Percentiles rank a stretch among this genome's conserved stretches.
These are phyloP conservation scores for Lactarius hengduanensis DNA, from an alignment of 768 basidiomycete genomes.

Conservation along the genomic window DNA sequence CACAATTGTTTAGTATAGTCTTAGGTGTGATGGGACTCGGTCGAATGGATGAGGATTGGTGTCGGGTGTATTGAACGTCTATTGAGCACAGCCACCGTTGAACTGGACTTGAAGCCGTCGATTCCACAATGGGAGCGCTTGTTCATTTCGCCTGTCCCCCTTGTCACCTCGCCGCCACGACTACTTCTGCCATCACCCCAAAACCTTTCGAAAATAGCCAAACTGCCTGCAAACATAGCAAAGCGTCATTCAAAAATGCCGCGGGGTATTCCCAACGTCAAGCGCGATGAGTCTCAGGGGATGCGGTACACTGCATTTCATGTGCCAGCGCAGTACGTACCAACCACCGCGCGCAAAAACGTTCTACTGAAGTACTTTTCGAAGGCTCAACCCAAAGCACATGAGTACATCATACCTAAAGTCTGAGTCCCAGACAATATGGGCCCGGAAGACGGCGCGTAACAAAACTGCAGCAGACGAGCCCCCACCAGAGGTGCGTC, in stretches of 20 bases:
- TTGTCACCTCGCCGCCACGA: slow-evolving; percentile 2
- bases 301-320: slow-evolving; percentile 79
- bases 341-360: neutral
- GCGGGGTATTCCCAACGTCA: slow-evolving; percentile 77
- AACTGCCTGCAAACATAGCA: slow-evolving; percentile 4
- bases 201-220: neutral
- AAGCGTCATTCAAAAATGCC: slow-evolving; percentile 51
- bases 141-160: neutral
- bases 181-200: neutral
- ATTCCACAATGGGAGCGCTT: neutral
- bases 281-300: slow-evolving; percentile 71
- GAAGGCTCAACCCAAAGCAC: slow-evolving; percentile 78
- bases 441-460: slow-evolving; percentile 63
- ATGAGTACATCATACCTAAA: slow-evolving; percentile 76
- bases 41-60: neutral
- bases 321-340: slow-evolving; percentile 56
- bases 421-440: slow-evolving; percentile 68
- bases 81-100: slow-evolving; percentile 8
- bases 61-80: neutral
- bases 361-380: neutral
- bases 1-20: slow-evolving; percentile 1
- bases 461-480: slow-evolving; percentile 20
- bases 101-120: neutral
- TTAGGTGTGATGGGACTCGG: neutral
- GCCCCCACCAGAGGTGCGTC: slow-evolving; percentile 31